Base-by-base conservation (phyloP, 192 early-diverging fungal species). In the Dispira simplex region DNA sequence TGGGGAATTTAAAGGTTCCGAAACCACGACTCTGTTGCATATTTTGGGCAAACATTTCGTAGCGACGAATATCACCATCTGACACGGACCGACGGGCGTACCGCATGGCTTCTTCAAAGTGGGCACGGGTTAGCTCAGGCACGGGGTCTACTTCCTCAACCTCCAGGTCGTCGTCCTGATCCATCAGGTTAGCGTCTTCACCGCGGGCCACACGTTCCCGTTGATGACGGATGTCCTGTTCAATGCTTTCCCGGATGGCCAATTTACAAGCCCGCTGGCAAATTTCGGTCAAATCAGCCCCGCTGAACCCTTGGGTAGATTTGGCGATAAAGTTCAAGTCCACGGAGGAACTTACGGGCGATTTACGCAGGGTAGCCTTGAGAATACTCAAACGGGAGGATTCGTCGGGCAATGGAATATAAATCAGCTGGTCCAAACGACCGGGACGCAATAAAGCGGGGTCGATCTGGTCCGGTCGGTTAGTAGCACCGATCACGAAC, bases 1-100 rank as follows among this genome's bases (percentile, higher is more conserved):
- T 82, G 32, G 96, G 93, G 88, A 98, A 98, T 83, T 95, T 96
- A 82, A 98, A 98, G 21, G 80, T 80, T 52, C 90, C 95, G 76
- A 95, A 90, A 46, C 96, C 96, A 46, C 91, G 88, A 44, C 88
- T 80, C 75, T 93, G 92, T 75, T 97, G 94, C 72, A 98, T 77
- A 75, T 94, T 98, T 71, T 94, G 93, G 18, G 96, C 88, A 85
- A 98, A 98, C 90, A 96, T 94, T 80, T 98, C 94, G 76, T 98
- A 98, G 77, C 88, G 91, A 71, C 93, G 93, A 65, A 97, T 94
- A 67, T 98, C 96, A 67, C 86, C 91, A 71, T 97, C 93, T 62
- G 84, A 87, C 11, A 98, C 96, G 13, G 90, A 92, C 63, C 96
- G 87, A 60, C 96, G 88, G 27, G 96, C 96, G 78, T 80, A 96